phyloP scores from a whole-genome alignment of 345 rosid genomes.

The Euphorbia pulcherrima region DNA sequence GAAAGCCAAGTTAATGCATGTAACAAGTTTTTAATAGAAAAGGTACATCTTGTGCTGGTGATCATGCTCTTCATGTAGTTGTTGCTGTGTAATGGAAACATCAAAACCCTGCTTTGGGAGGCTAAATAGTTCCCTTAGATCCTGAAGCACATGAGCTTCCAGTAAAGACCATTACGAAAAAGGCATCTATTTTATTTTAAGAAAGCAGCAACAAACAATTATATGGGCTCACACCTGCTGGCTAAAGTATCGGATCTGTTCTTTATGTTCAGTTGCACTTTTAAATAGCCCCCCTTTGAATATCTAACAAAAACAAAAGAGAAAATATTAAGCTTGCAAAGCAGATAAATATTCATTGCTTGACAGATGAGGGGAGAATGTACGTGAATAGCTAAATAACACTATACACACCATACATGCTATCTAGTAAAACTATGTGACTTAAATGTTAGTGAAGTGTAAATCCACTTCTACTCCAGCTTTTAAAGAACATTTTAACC shows the following conservation, averaged over 20 bases:
- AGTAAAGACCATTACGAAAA: not conserved
- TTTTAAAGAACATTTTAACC: not conserved
- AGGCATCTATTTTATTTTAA: conserved; percentile 5
- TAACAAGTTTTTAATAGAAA: not conserved
- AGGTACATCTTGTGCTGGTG: conserved; percentile 63
- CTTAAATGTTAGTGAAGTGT: not conserved
- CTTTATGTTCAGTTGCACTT: conserved; percentile 95
- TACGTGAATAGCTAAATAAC: not conserved
- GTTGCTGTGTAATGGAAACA: conserved; percentile 81
- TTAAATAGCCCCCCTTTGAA: conserved; percentile 93
- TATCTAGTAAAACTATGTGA: not conserved
- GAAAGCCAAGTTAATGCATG: conserved; percentile 1
- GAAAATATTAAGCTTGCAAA: not conserved
- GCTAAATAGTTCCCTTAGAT: conserved; percentile 83
- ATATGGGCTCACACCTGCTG: conserved; percentile 55
- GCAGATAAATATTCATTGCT: not conserved
- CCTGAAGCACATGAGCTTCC: conserved; percentile 42
- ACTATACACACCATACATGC: not conserved
- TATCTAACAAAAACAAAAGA: conserved; percentile 40
- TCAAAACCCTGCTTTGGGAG: conserved; percentile 87
- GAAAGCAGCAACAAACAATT: conserved; percentile 8
- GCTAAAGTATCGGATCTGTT: conserved; percentile 91
- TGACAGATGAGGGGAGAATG: not conserved
- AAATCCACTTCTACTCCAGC: not conserved
- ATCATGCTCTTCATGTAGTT: conserved; percentile 85